A percentile compares a stretch with the other conserved stretches of the same genome.
Conservation (phyloP, 2,329 filamentous ascomycete genomes). For the Cytospora mali region DNA sequence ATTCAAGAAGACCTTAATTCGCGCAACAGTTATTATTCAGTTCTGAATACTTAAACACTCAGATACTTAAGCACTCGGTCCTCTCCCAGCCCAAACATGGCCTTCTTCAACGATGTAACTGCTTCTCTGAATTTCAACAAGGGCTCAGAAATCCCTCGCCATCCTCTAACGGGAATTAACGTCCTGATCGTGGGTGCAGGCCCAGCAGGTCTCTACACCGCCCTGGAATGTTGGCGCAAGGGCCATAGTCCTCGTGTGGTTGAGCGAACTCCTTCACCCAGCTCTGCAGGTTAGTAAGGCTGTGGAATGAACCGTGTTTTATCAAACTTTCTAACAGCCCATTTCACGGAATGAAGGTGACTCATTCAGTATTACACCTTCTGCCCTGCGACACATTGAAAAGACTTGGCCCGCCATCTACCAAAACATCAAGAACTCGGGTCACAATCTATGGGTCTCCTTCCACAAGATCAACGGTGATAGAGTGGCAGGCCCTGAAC, state of each 20-base stretch:
- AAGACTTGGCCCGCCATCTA: slow-evolving; percentile 29
- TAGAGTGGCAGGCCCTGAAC: slow-evolving; percentile 27
- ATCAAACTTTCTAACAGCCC: rapidly evolving
- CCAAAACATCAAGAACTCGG: slow-evolving; percentile 15
- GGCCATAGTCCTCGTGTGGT: slow-evolving; percentile 24
- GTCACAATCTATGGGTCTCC: slow-evolving; percentile 27
- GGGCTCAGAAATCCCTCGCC: neutral
- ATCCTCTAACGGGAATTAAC: slow-evolving; percentile 16
- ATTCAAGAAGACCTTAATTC: too few species aligned
- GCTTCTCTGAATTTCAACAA: neutral
- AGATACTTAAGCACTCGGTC: neutral
- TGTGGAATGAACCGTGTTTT: too few species aligned
- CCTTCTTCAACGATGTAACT: slow-evolving; percentile 12
- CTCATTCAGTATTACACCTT: slow-evolving; percentile 30
- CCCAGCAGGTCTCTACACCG: slow-evolving; percentile 21
- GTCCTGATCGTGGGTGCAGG: slow-evolving; percentile 27
- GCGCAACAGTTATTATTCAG: too few species aligned
- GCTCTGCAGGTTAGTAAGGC: slow-evolving; percentile 12
- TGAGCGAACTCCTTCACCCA: slow-evolving; percentile 13
- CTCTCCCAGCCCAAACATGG: neutral
- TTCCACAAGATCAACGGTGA: slow-evolving; percentile 33
- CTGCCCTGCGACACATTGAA: slow-evolving; percentile 28
- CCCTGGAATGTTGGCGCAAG: slow-evolving; percentile 29
- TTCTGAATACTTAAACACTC: too few species aligned
- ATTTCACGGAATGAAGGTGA: slow-evolving; percentile 29